Conservation (phyloP, 768 basidiomycete species). For the Pulveroboletus ravenelii region DNA sequence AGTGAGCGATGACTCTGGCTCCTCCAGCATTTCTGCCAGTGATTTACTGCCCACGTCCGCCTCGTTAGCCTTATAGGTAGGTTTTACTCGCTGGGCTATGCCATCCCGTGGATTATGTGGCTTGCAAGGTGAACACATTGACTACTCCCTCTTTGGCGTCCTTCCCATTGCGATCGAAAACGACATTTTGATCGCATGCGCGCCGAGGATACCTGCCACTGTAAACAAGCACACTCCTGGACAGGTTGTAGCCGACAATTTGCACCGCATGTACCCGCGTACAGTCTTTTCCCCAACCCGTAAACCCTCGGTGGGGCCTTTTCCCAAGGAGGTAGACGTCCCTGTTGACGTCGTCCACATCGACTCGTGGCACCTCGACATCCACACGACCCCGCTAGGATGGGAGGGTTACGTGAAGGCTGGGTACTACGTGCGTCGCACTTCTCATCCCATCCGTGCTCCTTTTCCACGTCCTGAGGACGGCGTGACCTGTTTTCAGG, state of each 20-base stretch:
- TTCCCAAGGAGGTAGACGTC: slow-evolving; percentile 29
- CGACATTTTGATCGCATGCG: slow-evolving; percentile 78
- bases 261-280: slow-evolving; percentile 53
- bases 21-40: not conserved
- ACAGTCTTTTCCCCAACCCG: slow-evolving; percentile 55
- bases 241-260: slow-evolving; percentile 58
- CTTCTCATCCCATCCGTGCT: not conserved
- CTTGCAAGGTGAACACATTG: slow-evolving; percentile 71
- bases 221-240: slow-evolving; percentile 37
- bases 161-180: slow-evolving; percentile 81
- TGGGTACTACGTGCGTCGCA: slow-evolving; percentile 65
- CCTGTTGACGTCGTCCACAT: slow-evolving; percentile 34
- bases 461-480: not conserved
- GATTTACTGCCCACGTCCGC: not conserved
- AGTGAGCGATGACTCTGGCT: slow-evolving; percentile 42
- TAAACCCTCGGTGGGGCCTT: slow-evolving; percentile 21
- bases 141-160: slow-evolving; percentile 80
- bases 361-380: slow-evolving; percentile 69
- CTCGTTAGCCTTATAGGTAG: slow-evolving; percentile 33
- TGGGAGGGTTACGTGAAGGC: slow-evolving; percentile 92
- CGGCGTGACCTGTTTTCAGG: slow-evolving; percentile 34
- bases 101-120: not conserved
- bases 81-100: not conserved
- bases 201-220: slow-evolving; percentile 32
- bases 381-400: slow-evolving; percentile 54